A percentile compares a stretch with the other conserved stretches of the same genome.
phyloP scores from a whole-genome alignment of 2,329 filamentous ascomycete species.

The Zymoseptoria pseudotritici region DNA sequence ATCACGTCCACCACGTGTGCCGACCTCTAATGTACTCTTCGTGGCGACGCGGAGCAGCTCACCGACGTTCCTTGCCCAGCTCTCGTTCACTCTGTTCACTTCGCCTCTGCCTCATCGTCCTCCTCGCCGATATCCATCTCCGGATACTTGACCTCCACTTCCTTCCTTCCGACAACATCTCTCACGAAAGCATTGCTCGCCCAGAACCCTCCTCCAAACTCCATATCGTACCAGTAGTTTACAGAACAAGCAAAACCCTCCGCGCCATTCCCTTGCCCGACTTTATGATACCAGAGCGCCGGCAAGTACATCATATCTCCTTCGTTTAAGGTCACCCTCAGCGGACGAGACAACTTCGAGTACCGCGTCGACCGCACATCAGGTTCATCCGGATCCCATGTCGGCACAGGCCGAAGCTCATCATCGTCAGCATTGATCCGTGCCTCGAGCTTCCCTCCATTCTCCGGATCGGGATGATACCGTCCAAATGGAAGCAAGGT shows the following conservation, averaged over 20 bases:
- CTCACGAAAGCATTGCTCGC: constrained; percentile 48
- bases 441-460: constrained; percentile 26
- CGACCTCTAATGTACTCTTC: not conserved
- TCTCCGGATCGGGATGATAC: constrained; percentile 42
- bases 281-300: constrained; percentile 80
- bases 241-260: constrained; percentile 70
- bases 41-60: not conserved
- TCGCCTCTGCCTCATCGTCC: not conserved
- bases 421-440: constrained; percentile 32
- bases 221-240: constrained; percentile 85
- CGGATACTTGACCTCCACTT: constrained; percentile 18
- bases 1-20: not conserved
- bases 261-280: constrained; percentile 59
- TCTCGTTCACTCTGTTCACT: not conserved
- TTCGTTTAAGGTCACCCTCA: constrained; percentile 60
- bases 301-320: constrained; percentile 80
- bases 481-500: constrained; percentile 48
- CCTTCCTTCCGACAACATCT: constrained; percentile 17
- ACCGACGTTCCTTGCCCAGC: no score
- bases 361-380: constrained; percentile 46
- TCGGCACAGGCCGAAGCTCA: constrained; percentile 56
- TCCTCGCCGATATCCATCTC: constrained; percentile 4
- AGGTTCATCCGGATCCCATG: constrained; percentile 65
- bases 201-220: constrained; percentile 64
- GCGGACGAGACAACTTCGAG: constrained; percentile 51